phyloP scores from a whole-genome alignment of 2,329 filamentous ascomycete genomes.

The Alternaria dauci region DNA sequence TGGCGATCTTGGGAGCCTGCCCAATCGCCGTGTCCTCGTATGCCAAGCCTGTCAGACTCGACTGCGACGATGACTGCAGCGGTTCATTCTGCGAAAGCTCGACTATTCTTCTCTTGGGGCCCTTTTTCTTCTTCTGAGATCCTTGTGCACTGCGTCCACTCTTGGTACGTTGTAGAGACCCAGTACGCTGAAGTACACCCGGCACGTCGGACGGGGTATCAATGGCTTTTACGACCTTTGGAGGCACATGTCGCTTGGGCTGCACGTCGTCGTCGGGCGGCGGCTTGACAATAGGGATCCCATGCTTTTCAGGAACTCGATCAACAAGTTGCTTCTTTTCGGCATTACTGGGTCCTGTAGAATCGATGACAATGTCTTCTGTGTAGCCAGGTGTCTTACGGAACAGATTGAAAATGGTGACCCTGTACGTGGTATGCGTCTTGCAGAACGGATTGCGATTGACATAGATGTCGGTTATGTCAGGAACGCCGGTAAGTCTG shows the following conservation, averaged over 20 bases:
- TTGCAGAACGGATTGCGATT: conserved; percentile 90
- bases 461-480: conserved; percentile 92
- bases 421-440: conserved; percentile 83
- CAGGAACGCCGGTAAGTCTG: conserved; percentile 86
- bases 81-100: conserved; percentile 62
- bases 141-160: conserved; percentile 48
- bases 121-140: conserved; percentile 67
- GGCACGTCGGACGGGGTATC: conserved; percentile 28
- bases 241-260: conserved; percentile 65
- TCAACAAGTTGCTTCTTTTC: conserved; percentile 88
- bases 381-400: conserved; percentile 86
- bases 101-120: conserved; percentile 65
- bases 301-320: conserved; percentile 76
- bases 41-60: conserved; percentile 42
- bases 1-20: conserved; percentile 29
- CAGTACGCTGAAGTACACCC: conserved; percentile 33
- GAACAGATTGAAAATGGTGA: conserved; percentile 96
- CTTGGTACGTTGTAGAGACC: conserved; percentile 48
- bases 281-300: conserved; percentile 79
- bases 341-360: conserved; percentile 79
- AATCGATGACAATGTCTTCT: conserved; percentile 90
- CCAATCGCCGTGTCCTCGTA: conserved; percentile 32
- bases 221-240: conserved; percentile 59
- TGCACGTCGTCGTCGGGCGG: conserved; percentile 66
- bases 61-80: conserved; percentile 39